Evolutionary conservation across 2,329 filamentous ascomycete genomes (phyloP), one percentile per base, ranked within the genome.

Genomic region (Thelonectria blattea): DNA sequence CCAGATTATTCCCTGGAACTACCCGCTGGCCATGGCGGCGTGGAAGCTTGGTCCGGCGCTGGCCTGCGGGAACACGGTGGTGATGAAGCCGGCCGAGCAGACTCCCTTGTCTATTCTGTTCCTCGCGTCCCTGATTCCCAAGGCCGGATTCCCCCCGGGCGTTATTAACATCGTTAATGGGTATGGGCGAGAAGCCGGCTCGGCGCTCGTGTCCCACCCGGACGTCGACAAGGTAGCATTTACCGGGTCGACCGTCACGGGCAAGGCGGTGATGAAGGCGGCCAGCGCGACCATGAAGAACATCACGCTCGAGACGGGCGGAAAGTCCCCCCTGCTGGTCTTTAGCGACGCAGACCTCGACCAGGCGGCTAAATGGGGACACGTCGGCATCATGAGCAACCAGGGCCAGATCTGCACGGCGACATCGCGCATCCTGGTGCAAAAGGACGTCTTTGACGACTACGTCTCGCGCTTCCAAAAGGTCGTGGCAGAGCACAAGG

Each of bases 1-100:
- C 3, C 78, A 80, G 73, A 91, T 91, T 58, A 90, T 90, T 60
- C 88, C 88, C 5, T 91, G 89, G 88, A 91, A 92, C 74, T 92
- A 89, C 66, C 88, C 89, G 3, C 78, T 91, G 0, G 80, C 82
- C 6, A 91, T 91, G 87, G 88, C 87, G 12, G 83, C 85, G 1
- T 91, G 89, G 88, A 91, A 92, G 71, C 81, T 92, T 12, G 89
- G 88, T 22, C 90, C 90, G 32, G 85, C 85, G 10, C 69, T 88
- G 49, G 84, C 85, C 30, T 82, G 83, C 60, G 85, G 85, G 58
- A 87, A 87, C 74, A 84, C 83, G 2, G 77, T 88, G 34, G 79
- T 88, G 30, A 75, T 88, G 45, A 88, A 88, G 76, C 79, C 84
- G 15, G 83, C 85, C n/a, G 85, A 88, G 71, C 84, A 87, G 74